Conservation (phyloP, 164 flowering plant species). For the Macadamia tetraphylla region DNA sequence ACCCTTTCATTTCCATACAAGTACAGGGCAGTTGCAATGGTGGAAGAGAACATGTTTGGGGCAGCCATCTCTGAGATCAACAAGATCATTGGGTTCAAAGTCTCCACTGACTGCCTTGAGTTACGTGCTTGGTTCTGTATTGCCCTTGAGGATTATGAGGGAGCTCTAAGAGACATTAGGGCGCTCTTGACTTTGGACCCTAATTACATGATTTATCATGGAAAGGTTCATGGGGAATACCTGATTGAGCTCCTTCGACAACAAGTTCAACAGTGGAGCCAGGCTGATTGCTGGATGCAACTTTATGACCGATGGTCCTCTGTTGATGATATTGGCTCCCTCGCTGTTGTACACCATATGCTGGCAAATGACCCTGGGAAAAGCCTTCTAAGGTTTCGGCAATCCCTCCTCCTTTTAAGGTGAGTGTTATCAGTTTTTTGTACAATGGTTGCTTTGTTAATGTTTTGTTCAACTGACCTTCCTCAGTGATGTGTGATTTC, state of each 20-base stretch:
- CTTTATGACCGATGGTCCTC: constrained; percentile 67
- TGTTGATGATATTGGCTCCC: constrained; percentile 77
- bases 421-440: constrained; percentile 10
- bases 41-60: constrained; percentile 44
- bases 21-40: constrained; percentile 53
- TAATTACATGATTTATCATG: constrained; percentile 64
- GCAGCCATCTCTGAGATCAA: constrained; percentile 62
- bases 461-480: background rate
- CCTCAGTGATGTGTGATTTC: too few species aligned
- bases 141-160: constrained; percentile 59
- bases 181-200: constrained; percentile 72
- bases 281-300: constrained; percentile 86
- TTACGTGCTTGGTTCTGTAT: constrained; percentile 78
- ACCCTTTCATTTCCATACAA: constrained; percentile 77
- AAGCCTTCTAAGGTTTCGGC: constrained; percentile 56
- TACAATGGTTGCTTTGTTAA: background rate
- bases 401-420: constrained; percentile 70
- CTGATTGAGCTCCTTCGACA: constrained; percentile 57
- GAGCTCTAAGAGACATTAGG: constrained; percentile 59
- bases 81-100: constrained; percentile 60
- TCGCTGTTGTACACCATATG: constrained; percentile 75
- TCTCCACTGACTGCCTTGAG: constrained; percentile 80
- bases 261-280: constrained; percentile 44
- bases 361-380: constrained; percentile 49
- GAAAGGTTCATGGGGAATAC: constrained; percentile 46